Conservation (phyloP, 2,329 filamentous ascomycete species). For the Tothia fuscella region DNA sequence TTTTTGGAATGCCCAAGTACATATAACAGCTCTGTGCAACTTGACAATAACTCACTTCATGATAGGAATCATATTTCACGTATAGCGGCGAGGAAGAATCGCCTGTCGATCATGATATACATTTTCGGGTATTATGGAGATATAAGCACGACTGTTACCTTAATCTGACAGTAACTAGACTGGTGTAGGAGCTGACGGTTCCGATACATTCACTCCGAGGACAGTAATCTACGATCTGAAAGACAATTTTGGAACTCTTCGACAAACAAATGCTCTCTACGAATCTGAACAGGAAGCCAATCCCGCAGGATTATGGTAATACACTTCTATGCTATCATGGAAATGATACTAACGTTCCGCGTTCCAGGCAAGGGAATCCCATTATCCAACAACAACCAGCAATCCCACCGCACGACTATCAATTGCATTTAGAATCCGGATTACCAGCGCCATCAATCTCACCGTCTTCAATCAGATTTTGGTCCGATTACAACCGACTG, state of each 20-base stretch:
- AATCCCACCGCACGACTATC: constrained; percentile 64
- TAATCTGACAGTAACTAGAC: constrained; percentile 35
- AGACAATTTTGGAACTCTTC: constrained; percentile 77
- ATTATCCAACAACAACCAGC: constrained; percentile 19
- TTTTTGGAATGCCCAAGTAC: constrained; percentile 94
- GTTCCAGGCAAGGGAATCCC: too few relatives aligned
- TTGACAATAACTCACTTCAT: neutral
- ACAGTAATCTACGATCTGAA: constrained; percentile 93
- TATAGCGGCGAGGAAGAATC: constrained; percentile 59
- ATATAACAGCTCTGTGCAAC: constrained; percentile 8
- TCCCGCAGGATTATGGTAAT: constrained; percentile 7
- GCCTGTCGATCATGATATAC: constrained; percentile 68
- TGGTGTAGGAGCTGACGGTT: constrained; percentile 69
- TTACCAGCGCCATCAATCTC: constrained; percentile 50
- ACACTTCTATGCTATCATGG: neutral
- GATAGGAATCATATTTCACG: constrained; percentile 91
- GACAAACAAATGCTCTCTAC: constrained; percentile 81
- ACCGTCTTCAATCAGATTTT: constrained; percentile 69
- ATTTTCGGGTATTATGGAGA: constrained; percentile 50
- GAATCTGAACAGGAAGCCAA: constrained; percentile 39
- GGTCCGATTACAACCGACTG: constrained; percentile 91
- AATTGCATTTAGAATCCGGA: constrained; percentile 65
- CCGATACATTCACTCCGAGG: constrained; percentile 84
- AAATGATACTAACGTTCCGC: neutral
- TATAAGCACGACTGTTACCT: neutral